A percentile compares a stretch with the other conserved stretches of the same genome.
Evolutionary conservation across 1,284 basidiomycete species (phyloP).

Genomic region (Sanghuangporus baumii): DNA sequence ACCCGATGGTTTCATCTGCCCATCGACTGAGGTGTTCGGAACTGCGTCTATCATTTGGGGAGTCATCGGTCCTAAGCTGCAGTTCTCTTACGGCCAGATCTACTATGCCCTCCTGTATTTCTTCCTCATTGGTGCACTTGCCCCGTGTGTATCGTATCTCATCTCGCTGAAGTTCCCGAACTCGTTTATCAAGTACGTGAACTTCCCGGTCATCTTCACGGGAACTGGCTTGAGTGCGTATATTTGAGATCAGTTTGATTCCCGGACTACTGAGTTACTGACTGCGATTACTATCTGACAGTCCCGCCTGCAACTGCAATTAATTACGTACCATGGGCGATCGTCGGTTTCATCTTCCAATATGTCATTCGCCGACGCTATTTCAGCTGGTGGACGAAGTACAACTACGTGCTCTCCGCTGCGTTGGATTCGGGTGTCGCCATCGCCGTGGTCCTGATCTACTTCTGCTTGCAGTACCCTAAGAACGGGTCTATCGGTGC

Average conservation of each 20-base stretch:
- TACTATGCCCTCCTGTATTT: slow-evolving; percentile 34
- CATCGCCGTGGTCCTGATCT: slow-evolving; percentile 51
- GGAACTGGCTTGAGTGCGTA: slow-evolving; percentile 38
- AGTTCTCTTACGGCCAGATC: slow-evolving; percentile 26
- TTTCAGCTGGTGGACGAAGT: slow-evolving; percentile 53
- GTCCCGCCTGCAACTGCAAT: slow-evolving; percentile 30
- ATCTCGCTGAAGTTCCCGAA: slow-evolving; percentile 25
- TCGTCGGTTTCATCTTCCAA: slow-evolving; percentile 50
- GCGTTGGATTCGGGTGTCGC: slow-evolving; percentile 47
- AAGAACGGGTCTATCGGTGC: slow-evolving; percentile 52
- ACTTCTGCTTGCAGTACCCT: slow-evolving; percentile 67
- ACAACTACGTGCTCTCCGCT: slow-evolving; percentile 35
- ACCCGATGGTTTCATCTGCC: slow-evolving; percentile 27
- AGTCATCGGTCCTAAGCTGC: slow-evolving; percentile 28
- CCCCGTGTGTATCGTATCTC: slow-evolving; percentile 36
- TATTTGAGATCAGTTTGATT: slow-evolving; percentile 18
- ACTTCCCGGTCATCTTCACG: slow-evolving; percentile 49
- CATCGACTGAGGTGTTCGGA: slow-evolving; percentile 27
- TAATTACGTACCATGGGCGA: slow-evolving; percentile 41
- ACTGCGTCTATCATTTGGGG: slow-evolving; percentile 33
- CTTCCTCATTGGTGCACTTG: slow-evolving; percentile 43
- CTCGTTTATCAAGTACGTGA: slow-evolving; percentile 25
- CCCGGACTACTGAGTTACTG: background rate
- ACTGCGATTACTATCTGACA: background rate
- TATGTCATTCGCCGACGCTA: slow-evolving; percentile 44